Conservation (phyloP, 2,329 filamentous ascomycete species). For the Seiridium cupressi region DNA sequence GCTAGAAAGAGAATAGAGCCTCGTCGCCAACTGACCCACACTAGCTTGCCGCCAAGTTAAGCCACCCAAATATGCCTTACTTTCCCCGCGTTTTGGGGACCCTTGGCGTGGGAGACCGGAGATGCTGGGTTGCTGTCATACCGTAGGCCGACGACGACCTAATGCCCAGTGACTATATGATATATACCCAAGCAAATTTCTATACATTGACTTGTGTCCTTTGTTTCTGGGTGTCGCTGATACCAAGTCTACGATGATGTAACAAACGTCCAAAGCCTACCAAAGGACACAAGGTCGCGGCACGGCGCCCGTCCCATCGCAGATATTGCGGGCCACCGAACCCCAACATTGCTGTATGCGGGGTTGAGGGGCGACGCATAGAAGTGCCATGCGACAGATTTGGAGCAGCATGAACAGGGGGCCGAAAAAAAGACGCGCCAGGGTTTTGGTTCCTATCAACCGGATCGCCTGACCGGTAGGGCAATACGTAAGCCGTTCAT, state of each 20-base stretch:
- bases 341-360: not conserved
- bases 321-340: not conserved
- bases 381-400: constrained; percentile 1
- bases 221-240: too few species aligned
- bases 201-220: too few species aligned
- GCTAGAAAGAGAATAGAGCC: not conserved
- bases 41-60: not conserved
- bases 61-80: not conserved
- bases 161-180: too few species aligned
- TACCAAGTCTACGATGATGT: too few species aligned
- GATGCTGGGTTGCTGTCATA: not conserved
- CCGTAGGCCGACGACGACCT: not conserved
- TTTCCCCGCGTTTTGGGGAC: not conserved
- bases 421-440: not conserved
- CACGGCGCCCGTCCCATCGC: too few species aligned
- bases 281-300: not conserved
- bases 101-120: not conserved
- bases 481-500: not conserved
- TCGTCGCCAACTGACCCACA: not conserved
- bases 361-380: not conserved
- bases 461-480: not conserved
- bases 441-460: constrained; percentile 2
- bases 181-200: too few species aligned
- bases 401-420: not conserved
- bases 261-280: not conserved